Evolutionary conservation across 1,139 yeast species (phyloP), one percentile per base, ranked within the genome.

Genomic region (Suhomyces chickasaworum): DNA sequence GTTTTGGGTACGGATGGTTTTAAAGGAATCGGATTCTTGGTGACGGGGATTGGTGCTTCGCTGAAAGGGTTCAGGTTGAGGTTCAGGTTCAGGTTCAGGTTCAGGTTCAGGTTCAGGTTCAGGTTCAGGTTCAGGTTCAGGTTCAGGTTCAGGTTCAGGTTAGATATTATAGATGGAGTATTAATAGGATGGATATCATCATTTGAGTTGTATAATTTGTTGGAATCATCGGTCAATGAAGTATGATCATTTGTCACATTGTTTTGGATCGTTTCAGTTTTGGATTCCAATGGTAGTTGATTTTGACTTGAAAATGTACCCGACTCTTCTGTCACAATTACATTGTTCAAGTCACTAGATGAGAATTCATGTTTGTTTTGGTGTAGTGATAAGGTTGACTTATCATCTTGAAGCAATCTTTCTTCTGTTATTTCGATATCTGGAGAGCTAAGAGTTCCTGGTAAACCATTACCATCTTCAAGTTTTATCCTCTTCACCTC

Each of bases 1-100:
- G 51, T 53, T 42, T 53, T 58, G 4, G 46, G 46, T 9, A 31
- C 12, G 21, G 35, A n/a, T 4, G 44, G 44, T 10, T 22, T 18
- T 15, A 29, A 9, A 2, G 44, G 40, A 9, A 16, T 20, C 7
- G 13, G 4, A 4, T 17, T 17, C 17, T 37, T 16, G 22, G 15
- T 7, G n/a, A 37, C 2, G 10, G 22, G 3, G 6, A 7, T 15
- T 3, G 29, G 7, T 13, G n/a, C 13, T 21, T 15, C 7, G 12
- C 22, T 35, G 13, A 18, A 21, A 3, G 17, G 16, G 8, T 22
- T n/a, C 37, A 5, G 37, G 4, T 35, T n/a, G n/a, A n/a, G n/a
- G n/a, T n/a, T n/a, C n/a, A n/a, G n/a, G n/a, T n/a, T n/a, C n/a
- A n/a, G n/a, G n/a, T n/a, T n/a, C n/a, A n/a, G n/a, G n/a, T n/a